Conservation (phyloP, 2,329 filamentous ascomycete species). For the Teratosphaeria viscida region DNA sequence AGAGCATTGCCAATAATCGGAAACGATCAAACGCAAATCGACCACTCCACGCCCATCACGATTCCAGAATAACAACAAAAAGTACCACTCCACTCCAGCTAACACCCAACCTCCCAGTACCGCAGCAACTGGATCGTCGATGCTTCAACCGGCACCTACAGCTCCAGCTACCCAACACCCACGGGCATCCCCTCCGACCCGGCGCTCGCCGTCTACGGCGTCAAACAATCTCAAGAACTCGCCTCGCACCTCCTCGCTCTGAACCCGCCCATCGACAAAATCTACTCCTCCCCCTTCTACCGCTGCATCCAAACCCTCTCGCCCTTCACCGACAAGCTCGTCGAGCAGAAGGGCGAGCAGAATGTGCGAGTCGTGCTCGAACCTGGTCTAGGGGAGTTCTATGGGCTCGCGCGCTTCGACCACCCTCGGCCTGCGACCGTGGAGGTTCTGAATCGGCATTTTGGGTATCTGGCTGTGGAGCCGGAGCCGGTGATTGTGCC, state of each 20-base stretch:
- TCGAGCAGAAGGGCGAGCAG: constrained; percentile 15
- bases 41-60: too few relatives aligned
- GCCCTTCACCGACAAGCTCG: constrained; percentile 51
- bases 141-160: constrained; percentile 67
- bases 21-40: too few relatives aligned
- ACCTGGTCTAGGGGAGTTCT: constrained; percentile 65
- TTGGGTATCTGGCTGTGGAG: constrained; percentile 47
- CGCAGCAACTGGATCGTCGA: constrained; percentile 85
- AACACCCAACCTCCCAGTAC: constrained; percentile 48
- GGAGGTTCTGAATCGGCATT: constrained; percentile 52
- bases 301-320: constrained; percentile 75
- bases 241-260: constrained; percentile 52
- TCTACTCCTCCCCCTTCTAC: constrained; percentile 83
- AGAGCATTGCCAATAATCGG: too few relatives aligned
- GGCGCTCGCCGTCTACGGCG: constrained; percentile 75
- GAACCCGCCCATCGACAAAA: constrained; percentile 56
- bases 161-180: constrained; percentile 61
- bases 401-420: constrained; percentile 72
- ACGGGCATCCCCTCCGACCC: constrained; percentile 85
- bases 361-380: constrained; percentile 24
- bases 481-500: constrained; percentile 51
- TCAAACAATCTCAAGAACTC: constrained; percentile 71
- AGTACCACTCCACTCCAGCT: background rate
- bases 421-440: constrained; percentile 69
- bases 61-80: too few relatives aligned